phyloP scores from a whole-genome alignment of 371 early-diverging fungal genomes.

The Saksenaea oblongispora region DNA sequence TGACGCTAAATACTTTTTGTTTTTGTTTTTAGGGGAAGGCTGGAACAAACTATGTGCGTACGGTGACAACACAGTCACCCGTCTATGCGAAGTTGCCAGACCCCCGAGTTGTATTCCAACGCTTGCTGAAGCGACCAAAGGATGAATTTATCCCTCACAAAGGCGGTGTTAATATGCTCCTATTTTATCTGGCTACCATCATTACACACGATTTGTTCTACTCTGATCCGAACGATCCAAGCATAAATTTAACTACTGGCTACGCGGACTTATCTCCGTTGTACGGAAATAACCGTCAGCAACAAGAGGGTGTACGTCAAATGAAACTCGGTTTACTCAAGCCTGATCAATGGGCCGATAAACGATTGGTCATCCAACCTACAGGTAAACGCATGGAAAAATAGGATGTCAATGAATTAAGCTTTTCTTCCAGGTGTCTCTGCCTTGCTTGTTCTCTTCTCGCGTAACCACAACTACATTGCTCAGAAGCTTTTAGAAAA shows the following conservation, averaged over 20 bases:
- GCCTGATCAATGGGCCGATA: conserved; percentile 55
- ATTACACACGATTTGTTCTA: conserved; percentile 62
- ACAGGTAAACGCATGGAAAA: conserved; percentile 23
- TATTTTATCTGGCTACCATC: conserved; percentile 49
- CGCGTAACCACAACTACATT: conserved; percentile 59
- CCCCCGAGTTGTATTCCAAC: conserved; percentile 36
- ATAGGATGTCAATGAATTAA: not conserved
- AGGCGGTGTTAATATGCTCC: conserved; percentile 42
- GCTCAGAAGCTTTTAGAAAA: conserved; percentile 42
- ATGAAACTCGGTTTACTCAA: conserved; percentile 46
- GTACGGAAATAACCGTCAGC: conserved; percentile 44
- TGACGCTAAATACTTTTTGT: not conserved
- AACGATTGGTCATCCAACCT: conserved; percentile 48
- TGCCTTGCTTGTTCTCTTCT: conserved; percentile 47
- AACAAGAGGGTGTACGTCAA: conserved; percentile 43
- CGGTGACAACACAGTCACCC: conserved; percentile 25
- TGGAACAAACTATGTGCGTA: conserved; percentile 41
- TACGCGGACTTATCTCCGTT: conserved; percentile 50
- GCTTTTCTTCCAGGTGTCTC: conserved; percentile 28
- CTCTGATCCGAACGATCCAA: conserved; percentile 36
- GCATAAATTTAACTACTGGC: conserved; percentile 48
- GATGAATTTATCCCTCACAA: conserved; percentile 35
- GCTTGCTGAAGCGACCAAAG: conserved; percentile 36
- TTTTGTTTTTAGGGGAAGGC: conserved; percentile 36
- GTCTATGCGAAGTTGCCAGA: conserved; percentile 32